Conservation (phyloP, 169 alveolate genomes). For the Plasmodium gallinaceum region DNA sequence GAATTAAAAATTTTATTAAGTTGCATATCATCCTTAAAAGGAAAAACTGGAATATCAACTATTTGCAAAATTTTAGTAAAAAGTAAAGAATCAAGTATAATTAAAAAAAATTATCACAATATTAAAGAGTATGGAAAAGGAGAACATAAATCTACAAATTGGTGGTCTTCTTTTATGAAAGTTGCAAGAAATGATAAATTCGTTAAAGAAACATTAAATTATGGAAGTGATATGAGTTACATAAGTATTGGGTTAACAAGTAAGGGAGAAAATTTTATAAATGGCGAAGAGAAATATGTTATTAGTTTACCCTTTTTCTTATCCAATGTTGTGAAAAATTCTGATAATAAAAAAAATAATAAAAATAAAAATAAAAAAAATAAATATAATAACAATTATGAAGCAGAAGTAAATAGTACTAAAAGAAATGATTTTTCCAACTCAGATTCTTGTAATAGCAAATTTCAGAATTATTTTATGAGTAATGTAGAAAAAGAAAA, state of each 20-base stretch:
- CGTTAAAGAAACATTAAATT: conserved; percentile 40
- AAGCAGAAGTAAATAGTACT: background rate
- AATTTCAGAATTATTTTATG: background rate
- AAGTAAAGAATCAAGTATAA: conserved; percentile 50
- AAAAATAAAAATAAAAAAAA: conserved; percentile 5
- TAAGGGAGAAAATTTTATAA: conserved; percentile 57
- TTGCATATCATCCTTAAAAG: conserved; percentile 60
- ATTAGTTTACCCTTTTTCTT: conserved; percentile 35
- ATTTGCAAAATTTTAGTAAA: conserved; percentile 60
- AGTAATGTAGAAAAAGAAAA: background rate
- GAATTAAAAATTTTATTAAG: conserved; percentile 33
- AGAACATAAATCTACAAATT: conserved; percentile 13
- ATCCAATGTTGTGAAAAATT: background rate
- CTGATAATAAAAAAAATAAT: conserved; percentile 3
- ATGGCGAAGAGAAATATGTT: conserved; percentile 10
- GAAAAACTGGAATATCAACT: conserved; percentile 63
- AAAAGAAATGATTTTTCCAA: background rate
- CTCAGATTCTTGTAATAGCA: too few species aligned
- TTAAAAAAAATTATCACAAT: conserved; percentile 61
- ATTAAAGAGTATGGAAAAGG: conserved; percentile 72
- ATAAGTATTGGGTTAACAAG: conserved; percentile 50
- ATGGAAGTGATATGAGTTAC: conserved; percentile 42
- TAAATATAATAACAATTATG: background rate
- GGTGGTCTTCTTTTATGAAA: conserved; percentile 76
- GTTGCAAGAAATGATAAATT: conserved; percentile 61